Conservation (phyloP, 2,329 filamentous ascomycete species). For the Cladosporium cucumerinum region DNA sequence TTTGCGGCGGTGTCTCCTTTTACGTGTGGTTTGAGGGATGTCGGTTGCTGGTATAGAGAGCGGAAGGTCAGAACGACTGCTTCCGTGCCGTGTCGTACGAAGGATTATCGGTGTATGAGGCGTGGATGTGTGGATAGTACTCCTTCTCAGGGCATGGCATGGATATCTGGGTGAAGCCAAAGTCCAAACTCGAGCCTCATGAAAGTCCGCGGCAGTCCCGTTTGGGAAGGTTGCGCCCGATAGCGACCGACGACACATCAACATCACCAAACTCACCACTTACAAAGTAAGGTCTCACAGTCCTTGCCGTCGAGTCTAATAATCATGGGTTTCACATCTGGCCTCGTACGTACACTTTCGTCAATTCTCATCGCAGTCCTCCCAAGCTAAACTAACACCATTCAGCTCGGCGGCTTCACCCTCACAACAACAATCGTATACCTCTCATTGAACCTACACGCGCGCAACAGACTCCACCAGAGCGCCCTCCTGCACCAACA, state of each 20-base stretch:
- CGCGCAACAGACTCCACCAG: constrained; percentile 46
- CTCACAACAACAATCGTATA: constrained; percentile 47
- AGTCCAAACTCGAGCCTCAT: constrained; percentile 3
- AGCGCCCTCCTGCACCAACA: constrained; percentile 46
- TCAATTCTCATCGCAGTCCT: not conserved
- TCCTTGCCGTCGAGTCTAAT: constrained; percentile 3
- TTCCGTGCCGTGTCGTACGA: not conserved
- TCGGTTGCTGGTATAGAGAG: not conserved
- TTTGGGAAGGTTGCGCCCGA: constrained; percentile 5
- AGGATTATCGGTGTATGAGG: not conserved
- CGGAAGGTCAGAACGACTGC: not conserved
- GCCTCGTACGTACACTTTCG: constrained; percentile 41
- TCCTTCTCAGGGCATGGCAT: not conserved
- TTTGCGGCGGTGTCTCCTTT: constrained; percentile 1
- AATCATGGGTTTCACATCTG: constrained; percentile 51
- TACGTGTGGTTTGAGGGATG: not conserved
- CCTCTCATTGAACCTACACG: constrained; percentile 41
- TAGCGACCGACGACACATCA: constrained; percentile 8
- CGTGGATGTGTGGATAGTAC: not conserved
- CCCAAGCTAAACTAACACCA: constrained; percentile 11
- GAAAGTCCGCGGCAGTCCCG: constrained; percentile 10
- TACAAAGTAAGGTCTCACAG: constrained; percentile 1
- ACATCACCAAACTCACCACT: not conserved
- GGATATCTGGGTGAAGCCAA: not conserved
- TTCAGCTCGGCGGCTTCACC: constrained; percentile 49